Evolutionary conservation across 768 basidiomycete genomes (phyloP), one percentile per base, ranked within the genome.

Genomic region (Sarcodon sp.): DNA sequence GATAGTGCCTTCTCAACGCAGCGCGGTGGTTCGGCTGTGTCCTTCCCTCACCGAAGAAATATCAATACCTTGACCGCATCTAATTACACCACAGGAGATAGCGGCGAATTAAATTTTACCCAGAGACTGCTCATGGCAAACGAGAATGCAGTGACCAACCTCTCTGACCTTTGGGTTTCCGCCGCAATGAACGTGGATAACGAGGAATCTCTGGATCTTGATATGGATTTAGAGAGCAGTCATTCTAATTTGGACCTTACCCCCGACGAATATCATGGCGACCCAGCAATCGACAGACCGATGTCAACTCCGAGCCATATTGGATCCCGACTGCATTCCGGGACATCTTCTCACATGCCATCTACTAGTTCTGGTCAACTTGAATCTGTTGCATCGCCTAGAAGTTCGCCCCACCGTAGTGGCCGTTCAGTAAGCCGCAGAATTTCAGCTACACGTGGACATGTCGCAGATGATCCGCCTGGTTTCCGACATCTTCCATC

Each of bases 121-220:
- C 88, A 94, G 60, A 75, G 89, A 50, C 59, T 94, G 18, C 66
- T 94, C 39, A 80, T 93, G 69, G 94, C 94, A 15, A 96, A 96
- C 63, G 92, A 96, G 64, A 87, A 90, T 55, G 85, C 89, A 10
- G 91, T 92, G 4, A 93, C 89, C 49, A 90, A 84, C 55, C 87
- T 99, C 58, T 88, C 91, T 18, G 94, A 97, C 64, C 69, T 99
- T 16, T 99, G 96, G 96, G 89, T 98, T 46, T 90, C 91, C 4
- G 87, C 93, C 15, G 96, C 94, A 6, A 89, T 94, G 68, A 96
- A 94, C 51, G 89, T 83, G 32, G 92, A 94, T 59, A 85, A 87
- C 55, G 90, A 92, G 53, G 82, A 91, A 49, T 80, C 81, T 3
- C 86, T 85, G 15, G 15, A 16, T 41, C 16, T 16, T 15, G 39